Conservation (phyloP, 2,329 filamentous ascomycete species). For the Fusarium musae region DNA sequence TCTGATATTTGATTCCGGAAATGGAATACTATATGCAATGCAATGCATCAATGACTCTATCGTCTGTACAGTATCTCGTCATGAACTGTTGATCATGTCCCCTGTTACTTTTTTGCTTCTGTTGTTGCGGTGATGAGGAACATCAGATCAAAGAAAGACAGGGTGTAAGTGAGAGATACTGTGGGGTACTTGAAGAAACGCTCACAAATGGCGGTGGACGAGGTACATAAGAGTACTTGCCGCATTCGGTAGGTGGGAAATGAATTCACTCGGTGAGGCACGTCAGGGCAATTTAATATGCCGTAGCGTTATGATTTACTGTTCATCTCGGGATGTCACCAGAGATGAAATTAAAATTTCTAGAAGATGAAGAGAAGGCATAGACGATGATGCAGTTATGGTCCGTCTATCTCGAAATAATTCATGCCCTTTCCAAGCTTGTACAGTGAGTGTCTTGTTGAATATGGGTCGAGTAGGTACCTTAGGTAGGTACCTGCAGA, state of each 20-base stretch:
- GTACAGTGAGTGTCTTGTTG: neutral
- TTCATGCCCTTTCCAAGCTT: neutral
- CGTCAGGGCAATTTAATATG: conserved; percentile 32
- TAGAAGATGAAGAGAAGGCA: conserved; percentile 7
- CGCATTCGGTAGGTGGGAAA: conserved; percentile 35
- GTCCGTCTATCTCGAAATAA: neutral
- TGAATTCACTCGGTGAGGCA: conserved; percentile 25
- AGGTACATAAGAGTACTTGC: conserved; percentile 29
- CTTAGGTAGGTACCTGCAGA: neutral
- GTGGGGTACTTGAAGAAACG: neutral
- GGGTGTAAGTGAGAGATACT: conserved; percentile 33
- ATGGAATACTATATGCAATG: neutral
- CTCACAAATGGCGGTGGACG: neutral
- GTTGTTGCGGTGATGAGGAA: conserved; percentile 35
- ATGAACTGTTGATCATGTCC: neutral
- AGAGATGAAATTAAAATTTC: conserved; percentile 13
- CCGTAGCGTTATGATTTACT: conserved; percentile 26
- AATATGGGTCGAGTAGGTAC: neutral
- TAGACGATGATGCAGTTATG: neutral
- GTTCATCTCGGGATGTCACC: conserved; percentile 30
- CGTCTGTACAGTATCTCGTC: neutral
- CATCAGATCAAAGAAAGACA: conserved; percentile 22
- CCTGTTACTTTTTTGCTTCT: conserved; percentile 9
- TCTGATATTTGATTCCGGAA: neutral
- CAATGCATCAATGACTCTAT: neutral